Conservation (phyloP, 768 basidiomycete species). For the Leccinum pellstonianum region DNA sequence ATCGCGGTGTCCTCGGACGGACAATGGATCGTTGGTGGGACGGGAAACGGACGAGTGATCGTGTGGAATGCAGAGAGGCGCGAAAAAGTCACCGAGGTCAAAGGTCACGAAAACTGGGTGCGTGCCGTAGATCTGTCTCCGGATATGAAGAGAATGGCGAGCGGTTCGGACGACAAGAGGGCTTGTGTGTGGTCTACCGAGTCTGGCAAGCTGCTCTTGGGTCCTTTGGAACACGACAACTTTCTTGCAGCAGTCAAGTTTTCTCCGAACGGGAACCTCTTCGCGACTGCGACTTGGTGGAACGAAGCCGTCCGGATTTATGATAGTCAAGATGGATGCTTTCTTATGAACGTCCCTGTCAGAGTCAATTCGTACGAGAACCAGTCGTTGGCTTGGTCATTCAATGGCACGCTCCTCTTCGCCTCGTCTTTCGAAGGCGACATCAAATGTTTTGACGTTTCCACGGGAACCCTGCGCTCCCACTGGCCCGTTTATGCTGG, state of each 20-base stretch:
- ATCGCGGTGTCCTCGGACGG: slow-evolving; percentile 9
- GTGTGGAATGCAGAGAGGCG: slow-evolving; percentile 12
- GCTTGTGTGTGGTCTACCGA: slow-evolving; percentile 12
- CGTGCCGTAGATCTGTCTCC: slow-evolving; percentile 20
- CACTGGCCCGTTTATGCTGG: neutral
- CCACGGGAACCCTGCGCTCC: slow-evolving; percentile 1
- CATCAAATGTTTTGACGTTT: slow-evolving; percentile 7
- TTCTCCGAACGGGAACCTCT: slow-evolving; percentile 9
- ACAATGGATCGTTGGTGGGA: slow-evolving; percentile 10
- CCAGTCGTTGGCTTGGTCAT: slow-evolving; percentile 13
- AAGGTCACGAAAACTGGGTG: slow-evolving; percentile 11
- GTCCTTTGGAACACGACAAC: slow-evolving; percentile 9
- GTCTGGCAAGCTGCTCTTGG: slow-evolving; percentile 8
- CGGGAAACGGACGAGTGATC: slow-evolving; percentile 1
- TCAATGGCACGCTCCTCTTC: slow-evolving; percentile 1
- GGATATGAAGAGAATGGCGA: slow-evolving; percentile 8
- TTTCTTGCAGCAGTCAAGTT: slow-evolving; percentile 11
- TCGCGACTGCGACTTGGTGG: slow-evolving; percentile 19
- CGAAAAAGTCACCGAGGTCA: slow-evolving; percentile 8
- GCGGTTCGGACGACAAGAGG: slow-evolving; percentile 14
- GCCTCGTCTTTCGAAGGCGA: slow-evolving; percentile 11
- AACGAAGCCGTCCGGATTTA: slow-evolving; percentile 14
- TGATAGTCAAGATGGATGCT: slow-evolving; percentile 1
- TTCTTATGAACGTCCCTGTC: slow-evolving; percentile 10
- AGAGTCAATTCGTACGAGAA: slow-evolving; percentile 12